Evolutionary conservation across 768 basidiomycete species (phyloP).

Genomic region (Suillus decipiens): DNA sequence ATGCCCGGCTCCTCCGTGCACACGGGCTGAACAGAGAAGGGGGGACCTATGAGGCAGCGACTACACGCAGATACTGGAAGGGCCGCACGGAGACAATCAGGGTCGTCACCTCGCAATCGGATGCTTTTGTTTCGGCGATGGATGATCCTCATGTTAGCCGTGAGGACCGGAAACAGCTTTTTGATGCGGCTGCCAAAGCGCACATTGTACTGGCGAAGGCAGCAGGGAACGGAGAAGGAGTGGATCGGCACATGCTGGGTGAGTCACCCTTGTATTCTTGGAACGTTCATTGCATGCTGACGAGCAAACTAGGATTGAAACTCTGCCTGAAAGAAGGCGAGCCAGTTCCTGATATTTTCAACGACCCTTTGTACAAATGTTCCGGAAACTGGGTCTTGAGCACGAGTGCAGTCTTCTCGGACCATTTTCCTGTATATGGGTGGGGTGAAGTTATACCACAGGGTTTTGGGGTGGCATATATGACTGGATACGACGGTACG

Average conservation of each 20-base stretch:
- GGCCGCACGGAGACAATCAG: slow-evolving; percentile 95
- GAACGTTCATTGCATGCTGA: neutral
- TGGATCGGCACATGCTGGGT: slow-evolving; percentile 91
- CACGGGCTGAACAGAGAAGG: slow-evolving; percentile 40
- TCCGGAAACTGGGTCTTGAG: slow-evolving; percentile 86
- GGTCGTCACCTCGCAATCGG: slow-evolving; percentile 74
- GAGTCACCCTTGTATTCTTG: slow-evolving; percentile 18
- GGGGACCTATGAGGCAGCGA: slow-evolving; percentile 92
- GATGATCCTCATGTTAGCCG: slow-evolving; percentile 42
- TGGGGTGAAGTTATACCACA: slow-evolving; percentile 97
- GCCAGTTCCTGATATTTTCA: slow-evolving; percentile 66
- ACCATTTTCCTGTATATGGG: slow-evolving; percentile 81
- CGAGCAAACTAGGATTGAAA: slow-evolving; percentile 57
- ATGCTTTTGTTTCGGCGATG: slow-evolving; percentile 79
- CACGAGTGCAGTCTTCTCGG: slow-evolving; percentile 88
- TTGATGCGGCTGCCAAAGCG: slow-evolving; percentile 60
- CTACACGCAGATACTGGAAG: slow-evolving; percentile 84
- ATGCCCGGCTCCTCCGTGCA: slow-evolving; percentile 58
- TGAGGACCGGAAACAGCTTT: slow-evolving; percentile 51
- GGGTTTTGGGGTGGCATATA: slow-evolving; percentile 93
- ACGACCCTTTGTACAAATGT: slow-evolving; percentile 71
- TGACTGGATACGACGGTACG: slow-evolving; percentile 84
- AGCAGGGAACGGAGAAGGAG: slow-evolving; percentile 68
- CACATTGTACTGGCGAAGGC: slow-evolving; percentile 68
- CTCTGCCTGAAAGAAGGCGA: slow-evolving; percentile 65